These are phyloP conservation scores for Neofusicoccum umdonicola DNA, from an alignment of 2,329 filamentous ascomycete genomes.

Conservation along the genomic window DNA sequence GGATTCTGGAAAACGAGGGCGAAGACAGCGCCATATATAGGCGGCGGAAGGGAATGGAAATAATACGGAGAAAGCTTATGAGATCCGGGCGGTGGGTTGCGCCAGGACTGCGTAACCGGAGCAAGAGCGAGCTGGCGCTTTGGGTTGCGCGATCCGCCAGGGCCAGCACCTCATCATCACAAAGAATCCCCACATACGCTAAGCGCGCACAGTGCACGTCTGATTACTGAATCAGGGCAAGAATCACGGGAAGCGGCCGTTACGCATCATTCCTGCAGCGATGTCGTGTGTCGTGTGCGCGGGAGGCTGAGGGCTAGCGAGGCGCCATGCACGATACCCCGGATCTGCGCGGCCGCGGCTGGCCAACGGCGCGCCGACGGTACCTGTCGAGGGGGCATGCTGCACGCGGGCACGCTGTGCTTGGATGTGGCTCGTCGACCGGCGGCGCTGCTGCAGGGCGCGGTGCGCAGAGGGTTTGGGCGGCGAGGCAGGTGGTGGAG, in stretches of 20 bases:
- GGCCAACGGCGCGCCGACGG: neutral
- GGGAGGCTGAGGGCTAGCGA: neutral
- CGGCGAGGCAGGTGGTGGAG: neutral
- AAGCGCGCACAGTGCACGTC: neutral
- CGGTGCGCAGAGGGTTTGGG: neutral
- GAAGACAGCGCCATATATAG: neutral
- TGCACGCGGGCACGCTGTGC: neutral
- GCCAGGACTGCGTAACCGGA: neutral
- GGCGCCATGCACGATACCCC: neutral
- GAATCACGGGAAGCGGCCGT: neutral
- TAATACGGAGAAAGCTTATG: neutral
- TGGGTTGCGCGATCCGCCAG: constrained; percentile 17
- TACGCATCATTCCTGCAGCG: constrained; percentile 6
- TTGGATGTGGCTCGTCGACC: neutral
- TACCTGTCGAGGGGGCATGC: neutral
- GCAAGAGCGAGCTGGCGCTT: constrained; percentile 2
- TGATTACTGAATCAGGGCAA: constrained; percentile 16
- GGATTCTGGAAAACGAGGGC: constrained; percentile 1
- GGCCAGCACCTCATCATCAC: constrained; percentile 18
- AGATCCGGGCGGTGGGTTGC: neutral
- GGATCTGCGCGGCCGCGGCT: constrained; percentile 7
- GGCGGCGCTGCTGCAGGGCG: neutral
- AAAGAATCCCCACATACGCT: constrained; percentile 19
- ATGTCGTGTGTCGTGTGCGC: constrained; percentile 3
- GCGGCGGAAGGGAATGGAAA: neutral